phyloP scores from a whole-genome alignment of 148 eudicot species.

The Vaccinium macrocarpon region DNA sequence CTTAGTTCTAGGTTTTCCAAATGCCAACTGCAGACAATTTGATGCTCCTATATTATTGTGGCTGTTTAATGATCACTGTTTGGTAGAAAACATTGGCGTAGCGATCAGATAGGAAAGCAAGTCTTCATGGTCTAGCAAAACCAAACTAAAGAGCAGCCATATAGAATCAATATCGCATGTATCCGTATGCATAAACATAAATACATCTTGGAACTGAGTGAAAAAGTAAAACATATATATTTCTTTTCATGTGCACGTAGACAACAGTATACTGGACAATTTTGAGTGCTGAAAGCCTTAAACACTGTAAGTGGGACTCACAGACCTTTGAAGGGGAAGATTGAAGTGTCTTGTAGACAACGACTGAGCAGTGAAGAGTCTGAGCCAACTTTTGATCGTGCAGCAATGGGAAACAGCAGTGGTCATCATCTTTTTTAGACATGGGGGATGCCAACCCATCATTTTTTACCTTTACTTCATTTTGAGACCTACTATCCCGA shows the following conservation, averaged over 20 bases:
- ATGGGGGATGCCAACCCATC: neutral
- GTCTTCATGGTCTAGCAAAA: neutral
- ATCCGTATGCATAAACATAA: too few relatives aligned
- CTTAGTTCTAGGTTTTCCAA: neutral
- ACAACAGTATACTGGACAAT: neutral
- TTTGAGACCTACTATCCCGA: neutral
- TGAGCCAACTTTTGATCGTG: neutral
- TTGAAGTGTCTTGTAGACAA: neutral
- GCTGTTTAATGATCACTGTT: neutral
- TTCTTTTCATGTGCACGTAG: neutral
- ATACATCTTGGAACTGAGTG: too few relatives aligned
- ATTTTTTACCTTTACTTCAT: neutral
- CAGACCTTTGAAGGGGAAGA: neutral
- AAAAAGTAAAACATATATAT: neutral
- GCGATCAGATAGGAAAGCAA: slow-evolving; percentile 3
- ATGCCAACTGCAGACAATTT: neutral
- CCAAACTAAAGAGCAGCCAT: too few relatives aligned
- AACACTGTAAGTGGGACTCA: neutral
- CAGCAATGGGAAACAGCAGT: neutral
- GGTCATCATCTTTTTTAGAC: neutral
- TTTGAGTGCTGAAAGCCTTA: neutral
- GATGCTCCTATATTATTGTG: too few relatives aligned
- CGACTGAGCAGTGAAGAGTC: neutral
- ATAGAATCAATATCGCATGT: too few relatives aligned
- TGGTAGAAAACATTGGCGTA: neutral